Evolutionary conservation across 2,329 filamentous ascomycete species (phyloP).

Genomic region (Sclerotinia minor): DNA sequence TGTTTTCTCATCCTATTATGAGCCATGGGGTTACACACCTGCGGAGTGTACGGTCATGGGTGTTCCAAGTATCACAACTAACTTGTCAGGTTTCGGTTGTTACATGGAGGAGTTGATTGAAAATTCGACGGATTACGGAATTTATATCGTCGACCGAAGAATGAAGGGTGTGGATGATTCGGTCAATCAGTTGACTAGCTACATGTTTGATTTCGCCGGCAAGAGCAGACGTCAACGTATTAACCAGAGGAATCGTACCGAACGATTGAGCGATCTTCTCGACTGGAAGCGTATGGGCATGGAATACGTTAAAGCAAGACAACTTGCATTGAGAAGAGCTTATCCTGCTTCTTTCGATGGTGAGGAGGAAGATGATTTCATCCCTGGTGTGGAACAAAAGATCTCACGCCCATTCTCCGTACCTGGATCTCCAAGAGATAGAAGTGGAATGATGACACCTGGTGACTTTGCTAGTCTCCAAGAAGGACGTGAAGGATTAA

Average conservation of each 20-base stretch:
- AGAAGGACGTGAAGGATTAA: conserved; percentile 88
- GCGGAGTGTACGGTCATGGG: conserved; percentile 99
- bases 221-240: conserved; percentile 97
- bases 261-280: conserved; percentile 88
- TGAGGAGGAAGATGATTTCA: conserved; percentile 84
- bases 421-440: conserved; percentile 86
- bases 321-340: conserved; percentile 85
- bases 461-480: conserved; percentile 96
- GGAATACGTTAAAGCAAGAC: conserved; percentile 97
- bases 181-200: conserved; percentile 87
- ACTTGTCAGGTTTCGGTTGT: conserved; percentile 95
- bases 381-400: conserved; percentile 91
- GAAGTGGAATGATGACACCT: conserved; percentile 97
- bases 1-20: conserved; percentile 96
- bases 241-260: conserved; percentile 96
- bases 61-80: conserved; percentile 96
- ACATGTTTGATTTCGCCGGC: conserved; percentile 90
- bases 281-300: conserved; percentile 99
- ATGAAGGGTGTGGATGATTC: conserved; percentile 96
- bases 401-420: conserved; percentile 92
- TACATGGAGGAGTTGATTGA: conserved; percentile 99
- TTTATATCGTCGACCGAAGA: conserved; percentile 96
- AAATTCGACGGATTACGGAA: conserved; percentile 96
- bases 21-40: conserved; percentile 98
- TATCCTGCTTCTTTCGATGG: conserved; percentile 83